Percentiles rank a stretch among this genome's conserved stretches.
Conservation (phyloP, 345 rosid genomes). For the Melastoma malabathricum region DNA sequence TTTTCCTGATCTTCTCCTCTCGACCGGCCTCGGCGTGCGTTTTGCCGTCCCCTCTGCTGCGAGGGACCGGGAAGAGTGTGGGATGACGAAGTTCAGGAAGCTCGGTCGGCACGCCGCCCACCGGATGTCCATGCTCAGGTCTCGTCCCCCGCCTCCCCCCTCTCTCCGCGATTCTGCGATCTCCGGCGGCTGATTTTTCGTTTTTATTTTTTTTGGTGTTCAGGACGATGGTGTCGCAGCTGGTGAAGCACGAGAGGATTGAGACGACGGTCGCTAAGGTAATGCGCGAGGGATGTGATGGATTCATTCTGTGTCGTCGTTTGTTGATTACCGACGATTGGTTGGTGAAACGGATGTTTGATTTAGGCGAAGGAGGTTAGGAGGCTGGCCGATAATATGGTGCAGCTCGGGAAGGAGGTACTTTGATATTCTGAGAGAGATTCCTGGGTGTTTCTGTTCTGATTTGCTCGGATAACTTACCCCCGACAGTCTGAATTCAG, state of each 20-base stretch:
- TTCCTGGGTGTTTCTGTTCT: too few species aligned
- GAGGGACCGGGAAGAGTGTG: not conserved
- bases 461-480: too few species aligned
- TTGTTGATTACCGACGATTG: not conserved
- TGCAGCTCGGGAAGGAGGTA: constrained; percentile 91
- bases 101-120: constrained; percentile 63
- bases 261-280: constrained; percentile 92
- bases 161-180: not conserved
- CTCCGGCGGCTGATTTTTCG: not conserved
- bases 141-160: not conserved
- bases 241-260: constrained; percentile 87
- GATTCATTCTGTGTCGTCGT: not conserved
- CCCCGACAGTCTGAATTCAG: too few species aligned
- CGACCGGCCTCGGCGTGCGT: too few species aligned
- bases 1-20: too few species aligned
- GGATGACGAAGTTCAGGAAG: constrained; percentile 81
- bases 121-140: constrained; percentile 74
- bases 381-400: constrained; percentile 85
- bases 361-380: constrained; percentile 38
- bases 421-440: not conserved
- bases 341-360: not conserved
- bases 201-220: not conserved
- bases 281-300: not conserved
- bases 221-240: constrained; percentile 92
- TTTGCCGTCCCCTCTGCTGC: too few species aligned